Conservation (phyloP, 1,284 basidiomycete species). For the Laetiporus sulphureus region DNA sequence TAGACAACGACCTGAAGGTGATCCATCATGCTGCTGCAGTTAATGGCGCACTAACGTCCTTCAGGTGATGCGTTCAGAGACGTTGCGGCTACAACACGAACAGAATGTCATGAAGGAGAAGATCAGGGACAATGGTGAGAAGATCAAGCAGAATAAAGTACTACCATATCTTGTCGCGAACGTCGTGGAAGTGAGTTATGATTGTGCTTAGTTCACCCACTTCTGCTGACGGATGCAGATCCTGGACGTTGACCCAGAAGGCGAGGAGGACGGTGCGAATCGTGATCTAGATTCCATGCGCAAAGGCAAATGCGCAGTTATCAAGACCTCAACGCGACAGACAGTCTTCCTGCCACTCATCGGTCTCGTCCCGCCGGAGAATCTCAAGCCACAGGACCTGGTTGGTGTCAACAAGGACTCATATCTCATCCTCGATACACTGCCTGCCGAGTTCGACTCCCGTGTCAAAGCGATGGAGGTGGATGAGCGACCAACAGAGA, state of each 20-base stretch:
- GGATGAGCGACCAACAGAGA: slow-evolving; percentile 74
- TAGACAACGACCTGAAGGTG: slow-evolving; percentile 94
- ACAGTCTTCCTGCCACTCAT: slow-evolving; percentile 98
- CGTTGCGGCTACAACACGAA: slow-evolving; percentile 87
- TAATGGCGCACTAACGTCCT: background rate
- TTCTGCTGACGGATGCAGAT: slow-evolving; percentile 49
- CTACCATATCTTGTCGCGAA: slow-evolving; percentile 97
- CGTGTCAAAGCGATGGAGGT: slow-evolving; percentile 93
- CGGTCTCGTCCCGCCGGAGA: slow-evolving; percentile 89
- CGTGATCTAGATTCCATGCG: slow-evolving; percentile 92
- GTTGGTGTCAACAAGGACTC: slow-evolving; percentile 99
- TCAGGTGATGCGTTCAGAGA: slow-evolving; percentile 94
- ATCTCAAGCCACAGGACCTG: slow-evolving; percentile 87
- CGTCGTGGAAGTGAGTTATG: slow-evolving; percentile 87
- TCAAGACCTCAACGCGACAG: slow-evolving; percentile 97
- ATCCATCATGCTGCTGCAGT: slow-evolving; percentile 9
- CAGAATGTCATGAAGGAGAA: slow-evolving; percentile 96
- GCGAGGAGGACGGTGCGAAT: slow-evolving; percentile 89
- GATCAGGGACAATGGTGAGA: slow-evolving; percentile 96
- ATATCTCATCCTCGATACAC: slow-evolving; percentile 92
- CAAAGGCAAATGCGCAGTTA: slow-evolving; percentile 96
- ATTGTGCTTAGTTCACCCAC: background rate
- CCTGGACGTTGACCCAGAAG: slow-evolving; percentile 90
- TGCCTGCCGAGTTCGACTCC: slow-evolving; percentile 74
- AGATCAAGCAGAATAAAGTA: slow-evolving; percentile 99